phyloP scores from a whole-genome alignment of 495 filamentous ascomycete genomes.

The Neurospora sp. region DNA sequence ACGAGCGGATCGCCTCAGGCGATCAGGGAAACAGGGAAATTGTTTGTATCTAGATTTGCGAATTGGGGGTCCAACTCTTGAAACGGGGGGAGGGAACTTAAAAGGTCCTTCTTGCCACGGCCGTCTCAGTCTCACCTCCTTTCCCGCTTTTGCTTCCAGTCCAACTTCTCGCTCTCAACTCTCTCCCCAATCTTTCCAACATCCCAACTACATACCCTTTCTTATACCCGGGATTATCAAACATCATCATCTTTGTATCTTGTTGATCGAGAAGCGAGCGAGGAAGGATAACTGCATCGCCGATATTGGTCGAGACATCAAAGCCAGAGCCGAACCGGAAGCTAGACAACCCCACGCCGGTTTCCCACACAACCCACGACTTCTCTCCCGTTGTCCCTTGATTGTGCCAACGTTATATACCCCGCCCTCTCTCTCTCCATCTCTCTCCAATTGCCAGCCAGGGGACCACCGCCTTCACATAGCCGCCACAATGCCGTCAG shows the following conservation, averaged over 20 bases:
- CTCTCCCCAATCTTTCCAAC: not conserved
- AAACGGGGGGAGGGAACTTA: not conserved
- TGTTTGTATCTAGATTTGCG: not conserved
- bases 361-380: not conserved
- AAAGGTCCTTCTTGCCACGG: not conserved
- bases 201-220: not conserved
- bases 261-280: not conserved
- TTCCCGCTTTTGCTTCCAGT: not conserved
- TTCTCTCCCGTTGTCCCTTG: not conserved
- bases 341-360: not conserved
- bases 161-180: not conserved
- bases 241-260: not conserved
- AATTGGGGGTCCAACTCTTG: not conserved
- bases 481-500: slow-evolving; percentile 56
- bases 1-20: not conserved
- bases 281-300: not conserved
- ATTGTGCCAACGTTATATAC: not conserved
- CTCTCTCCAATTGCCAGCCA: not conserved
- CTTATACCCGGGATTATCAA: not conserved
- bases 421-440: not conserved
- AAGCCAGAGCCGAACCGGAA: not conserved
- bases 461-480: slow-evolving; percentile 16
- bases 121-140: not conserved
- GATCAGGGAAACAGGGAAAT: not conserved
- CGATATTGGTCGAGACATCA: not conserved